Base-by-base conservation (phyloP, 371 early-diverging fungal species). In the Batrachochytrium dendrobatidis region DNA sequence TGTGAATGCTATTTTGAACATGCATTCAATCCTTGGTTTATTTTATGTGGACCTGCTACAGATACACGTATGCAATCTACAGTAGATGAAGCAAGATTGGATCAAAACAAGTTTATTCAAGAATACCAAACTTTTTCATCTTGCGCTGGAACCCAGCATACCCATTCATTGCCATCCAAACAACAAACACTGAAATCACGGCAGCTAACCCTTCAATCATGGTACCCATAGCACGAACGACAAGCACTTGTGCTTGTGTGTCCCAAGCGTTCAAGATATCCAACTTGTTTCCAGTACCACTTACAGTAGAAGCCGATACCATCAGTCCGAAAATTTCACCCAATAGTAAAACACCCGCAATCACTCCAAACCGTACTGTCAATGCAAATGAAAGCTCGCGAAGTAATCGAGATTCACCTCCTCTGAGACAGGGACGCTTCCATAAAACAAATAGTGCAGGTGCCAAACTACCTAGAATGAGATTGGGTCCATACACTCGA, bases 401-500 rank as follows among this genome's bases (percentile, higher is more conserved):
- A n/a, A 39, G 15, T 12, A n/a, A 28, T 15, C 58, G 39, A 12
- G 17, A 18, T 44, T 60, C 56, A 1, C 62, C 50, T 2, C 24
- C 24, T 1, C 56, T 30, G 8, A 63, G 20, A 5, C 67, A 44
- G 12, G 66, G 60, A 15, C 68, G 69, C 30, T 66, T 64, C 75
- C 75, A 71, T 17, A 66, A 18, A 2, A 51, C 59, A 6, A 72
- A 32, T 33, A 75, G 63, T 1, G 66, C 65, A 2, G 48, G 39
- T 22, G 67, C 59, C 4, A 69, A n/a, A 25, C 78, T 73, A n/a
- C 39, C 39, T 15, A 39, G n/a, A n/a, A 74, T 68, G 0, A 90
- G 56, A 3, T 91, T 55, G 43, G 80, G 84, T 0, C 85, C 81
- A 0, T 86, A 84, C 26, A 91, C 68, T 0, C 91, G 89, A 50